A percentile compares a stretch with the other conserved stretches of the same genome.
phyloP scores from a whole-genome alignment of 805 yeast genomes.

The Kodamaea nitidulidarum region DNA sequence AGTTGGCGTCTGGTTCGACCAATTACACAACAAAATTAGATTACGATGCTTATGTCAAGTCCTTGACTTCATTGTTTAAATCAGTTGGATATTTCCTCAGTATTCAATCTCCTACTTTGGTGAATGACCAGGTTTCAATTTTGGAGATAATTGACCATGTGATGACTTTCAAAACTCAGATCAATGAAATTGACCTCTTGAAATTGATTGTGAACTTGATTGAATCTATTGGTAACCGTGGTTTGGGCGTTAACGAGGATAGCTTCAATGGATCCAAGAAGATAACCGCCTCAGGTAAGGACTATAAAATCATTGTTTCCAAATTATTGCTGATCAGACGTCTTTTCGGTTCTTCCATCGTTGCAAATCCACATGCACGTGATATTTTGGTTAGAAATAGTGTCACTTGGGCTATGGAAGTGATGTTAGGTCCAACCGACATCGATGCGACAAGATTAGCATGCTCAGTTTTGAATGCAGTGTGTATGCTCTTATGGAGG shows the following conservation, averaged over 20 bases:
- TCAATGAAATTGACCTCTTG: slow-evolving; percentile 39
- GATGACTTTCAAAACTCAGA: slow-evolving; percentile 38
- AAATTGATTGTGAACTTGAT: slow-evolving; percentile 43
- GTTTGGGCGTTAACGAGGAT: slow-evolving; percentile 45
- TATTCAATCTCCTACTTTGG: slow-evolving; percentile 42
- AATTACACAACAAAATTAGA: slow-evolving; percentile 13
- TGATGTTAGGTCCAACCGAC: slow-evolving; percentile 49
- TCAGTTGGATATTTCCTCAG: slow-evolving; percentile 44
- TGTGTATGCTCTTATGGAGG: slow-evolving; percentile 39
- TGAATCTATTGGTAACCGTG: slow-evolving; percentile 54
- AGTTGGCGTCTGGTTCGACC: slow-evolving; percentile 29
- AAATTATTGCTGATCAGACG: slow-evolving; percentile 62
- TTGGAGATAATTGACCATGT: slow-evolving; percentile 59
- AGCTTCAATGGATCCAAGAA: slow-evolving; percentile 13
- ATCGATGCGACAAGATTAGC: slow-evolving; percentile 63
- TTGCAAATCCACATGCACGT: slow-evolving; percentile 24
- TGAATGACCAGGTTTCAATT: slow-evolving; percentile 60
- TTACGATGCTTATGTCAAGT: slow-evolving; percentile 25
- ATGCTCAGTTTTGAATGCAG: slow-evolving; percentile 51
- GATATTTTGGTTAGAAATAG: slow-evolving; percentile 42
- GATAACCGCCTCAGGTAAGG: slow-evolving; percentile 37
- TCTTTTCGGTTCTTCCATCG: slow-evolving; percentile 39
- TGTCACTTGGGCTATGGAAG: slow-evolving; percentile 56
- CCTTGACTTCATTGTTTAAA: slow-evolving; percentile 34
- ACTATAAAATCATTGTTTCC: slow-evolving; percentile 51